Percentiles rank a stretch among this genome's conserved stretches.
Conservation (phyloP, 148 eudicot species). For the Silene uniflora region DNA sequence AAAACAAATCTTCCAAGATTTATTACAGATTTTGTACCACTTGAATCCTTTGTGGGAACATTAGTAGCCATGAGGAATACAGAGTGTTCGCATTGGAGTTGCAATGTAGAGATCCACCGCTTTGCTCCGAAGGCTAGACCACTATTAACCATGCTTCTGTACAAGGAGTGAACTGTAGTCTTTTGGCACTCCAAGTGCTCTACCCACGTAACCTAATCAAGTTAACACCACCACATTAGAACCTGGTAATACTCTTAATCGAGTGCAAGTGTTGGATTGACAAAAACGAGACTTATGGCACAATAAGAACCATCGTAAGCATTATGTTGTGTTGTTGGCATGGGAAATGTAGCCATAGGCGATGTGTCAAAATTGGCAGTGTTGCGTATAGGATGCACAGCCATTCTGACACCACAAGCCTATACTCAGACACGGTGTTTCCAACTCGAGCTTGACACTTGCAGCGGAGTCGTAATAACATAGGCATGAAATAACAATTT, state of each 20-base stretch:
- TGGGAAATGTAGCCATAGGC: no score
- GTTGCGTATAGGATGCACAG: no score
- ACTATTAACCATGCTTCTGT: slow-evolving; percentile 67
- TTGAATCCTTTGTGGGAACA: slow-evolving; percentile 84
- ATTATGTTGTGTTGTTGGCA: no score
- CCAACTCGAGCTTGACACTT: no score
- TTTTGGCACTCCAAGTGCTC: slow-evolving; percentile 91
- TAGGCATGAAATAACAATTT: background rate
- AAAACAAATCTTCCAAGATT: background rate
- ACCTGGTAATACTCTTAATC: background rate
- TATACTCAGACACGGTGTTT: no score
- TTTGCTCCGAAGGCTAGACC: slow-evolving; percentile 90
- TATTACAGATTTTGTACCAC: slow-evolving; percentile 36
- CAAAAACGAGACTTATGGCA: no score
- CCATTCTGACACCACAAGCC: no score
- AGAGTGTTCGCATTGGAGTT: slow-evolving; percentile 82
- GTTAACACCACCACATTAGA: background rate
- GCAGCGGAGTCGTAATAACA: no score
- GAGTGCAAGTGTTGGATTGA: no score
- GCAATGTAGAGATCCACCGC: slow-evolving; percentile 83
- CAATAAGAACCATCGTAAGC: no score
- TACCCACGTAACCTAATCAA: slow-evolving; percentile 78
- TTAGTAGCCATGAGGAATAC: slow-evolving; percentile 93
- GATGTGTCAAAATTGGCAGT: no score
- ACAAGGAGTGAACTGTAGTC: slow-evolving; percentile 56